Percentiles rank a stretch among this genome's conserved stretches.
Evolutionary conservation across 2,329 filamentous ascomycete genomes (phyloP).

Genomic region (Juglanconis juglandina): DNA sequence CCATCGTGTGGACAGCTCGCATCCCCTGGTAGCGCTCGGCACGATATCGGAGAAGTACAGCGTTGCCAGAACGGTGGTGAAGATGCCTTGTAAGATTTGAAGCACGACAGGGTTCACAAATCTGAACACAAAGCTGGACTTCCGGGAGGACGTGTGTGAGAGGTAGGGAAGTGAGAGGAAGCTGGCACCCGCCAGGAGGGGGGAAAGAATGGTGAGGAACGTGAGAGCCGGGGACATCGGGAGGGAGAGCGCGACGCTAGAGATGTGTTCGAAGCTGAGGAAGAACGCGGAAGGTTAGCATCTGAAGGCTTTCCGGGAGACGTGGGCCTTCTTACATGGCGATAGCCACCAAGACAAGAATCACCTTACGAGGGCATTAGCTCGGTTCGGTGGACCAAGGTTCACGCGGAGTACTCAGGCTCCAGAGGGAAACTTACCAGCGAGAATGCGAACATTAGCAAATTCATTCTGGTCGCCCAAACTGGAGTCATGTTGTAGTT

Average conservation of each 20-base stretch:
- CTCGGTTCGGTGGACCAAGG: neutral
- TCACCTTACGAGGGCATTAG: conserved; percentile 17
- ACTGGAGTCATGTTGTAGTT: too few species aligned
- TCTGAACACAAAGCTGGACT: conserved; percentile 15
- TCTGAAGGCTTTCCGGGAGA: neutral
- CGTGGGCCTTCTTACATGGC: conserved; percentile 18
- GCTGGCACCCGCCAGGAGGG: conserved; percentile 36
- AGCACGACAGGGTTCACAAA: conserved; percentile 31
- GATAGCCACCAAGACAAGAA: conserved; percentile 22
- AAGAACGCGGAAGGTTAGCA: conserved; percentile 1
- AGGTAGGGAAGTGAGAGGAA: conserved; percentile 33
- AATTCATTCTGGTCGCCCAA: neutral
- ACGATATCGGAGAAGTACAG: conserved; percentile 35
- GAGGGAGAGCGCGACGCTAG: conserved; percentile 37
- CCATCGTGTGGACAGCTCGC: conserved; percentile 57
- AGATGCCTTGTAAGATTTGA: conserved; percentile 40
- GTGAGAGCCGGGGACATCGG: conserved; percentile 35
- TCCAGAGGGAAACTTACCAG: neutral
- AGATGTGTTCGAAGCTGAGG: conserved; percentile 37
- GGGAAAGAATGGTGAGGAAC: conserved; percentile 37
- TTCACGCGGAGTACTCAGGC: neutral
- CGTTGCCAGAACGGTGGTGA: conserved; percentile 43
- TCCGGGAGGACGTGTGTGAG: conserved; percentile 23
- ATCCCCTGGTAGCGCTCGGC: conserved; percentile 37
- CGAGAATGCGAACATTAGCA: neutral